Evolutionary conservation across 176 grass and related monocot species (phyloP).

Genomic region (Ensete glaucum): DNA sequence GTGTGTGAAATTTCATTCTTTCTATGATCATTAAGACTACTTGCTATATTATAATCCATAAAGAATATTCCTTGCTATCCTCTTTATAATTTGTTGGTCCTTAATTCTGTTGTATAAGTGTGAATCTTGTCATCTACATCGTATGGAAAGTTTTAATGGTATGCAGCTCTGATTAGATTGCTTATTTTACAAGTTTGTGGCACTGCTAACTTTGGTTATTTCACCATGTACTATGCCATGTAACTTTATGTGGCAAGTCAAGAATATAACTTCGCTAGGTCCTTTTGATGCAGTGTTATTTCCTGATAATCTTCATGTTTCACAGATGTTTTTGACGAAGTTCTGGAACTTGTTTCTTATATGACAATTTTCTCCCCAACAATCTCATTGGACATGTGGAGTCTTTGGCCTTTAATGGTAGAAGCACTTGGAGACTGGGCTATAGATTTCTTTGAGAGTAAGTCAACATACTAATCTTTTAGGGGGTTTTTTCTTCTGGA

Average conservation of each 20-base stretch:
- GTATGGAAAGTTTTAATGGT: background rate
- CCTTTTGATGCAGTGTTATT: background rate
- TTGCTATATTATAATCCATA: too few species aligned
- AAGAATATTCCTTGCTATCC: too few species aligned
- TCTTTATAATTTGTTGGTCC: too few species aligned
- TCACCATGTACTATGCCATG: background rate
- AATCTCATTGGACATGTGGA: constrained; percentile 89
- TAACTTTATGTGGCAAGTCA: constrained; percentile 2
- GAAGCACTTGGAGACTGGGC: constrained; percentile 81
- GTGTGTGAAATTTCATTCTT: too few species aligned
- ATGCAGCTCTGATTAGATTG: background rate
- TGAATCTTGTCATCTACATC: background rate
- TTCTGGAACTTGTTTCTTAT: constrained; percentile 85
- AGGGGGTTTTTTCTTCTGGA: background rate
- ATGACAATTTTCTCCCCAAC: constrained; percentile 86
- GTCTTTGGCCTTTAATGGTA: constrained; percentile 80
- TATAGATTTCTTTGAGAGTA: constrained; percentile 96
- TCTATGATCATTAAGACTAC: too few species aligned
- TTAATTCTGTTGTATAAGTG: background rate
- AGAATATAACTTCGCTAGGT: background rate
- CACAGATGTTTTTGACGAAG: constrained; percentile 93
- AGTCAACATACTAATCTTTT: constrained; percentile 16
- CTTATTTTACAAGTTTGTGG: background rate
- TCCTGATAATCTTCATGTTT: background rate
- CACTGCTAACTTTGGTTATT: background rate